Evolutionary conservation across 1,284 basidiomycete species (phyloP).

Genomic region (Chondrostereum purpureum): DNA sequence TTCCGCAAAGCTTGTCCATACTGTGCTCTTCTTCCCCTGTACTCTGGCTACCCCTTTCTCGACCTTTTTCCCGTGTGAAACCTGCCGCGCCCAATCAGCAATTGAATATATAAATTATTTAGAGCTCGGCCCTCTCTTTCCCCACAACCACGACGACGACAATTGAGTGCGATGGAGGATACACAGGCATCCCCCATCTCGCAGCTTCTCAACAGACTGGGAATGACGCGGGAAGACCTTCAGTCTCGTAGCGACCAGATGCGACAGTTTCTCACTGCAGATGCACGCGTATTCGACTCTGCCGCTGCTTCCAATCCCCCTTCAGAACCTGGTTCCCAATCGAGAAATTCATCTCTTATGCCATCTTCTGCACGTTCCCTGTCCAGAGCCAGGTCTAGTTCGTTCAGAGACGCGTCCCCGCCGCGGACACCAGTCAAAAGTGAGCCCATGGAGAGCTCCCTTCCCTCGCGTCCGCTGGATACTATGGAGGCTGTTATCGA

Average conservation of each 20-base stretch:
- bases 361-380: constrained; percentile 32
- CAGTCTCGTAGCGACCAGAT: constrained; percentile 61
- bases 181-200: constrained; percentile 50
- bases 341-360: constrained; percentile 26
- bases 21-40: no score
- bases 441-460: constrained; percentile 44
- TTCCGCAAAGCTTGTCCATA: no score
- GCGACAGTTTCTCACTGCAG: constrained; percentile 62
- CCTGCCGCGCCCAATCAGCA: no score
- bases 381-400: constrained; percentile 44
- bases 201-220: constrained; percentile 56
- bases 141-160: neutral
- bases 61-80: no score
- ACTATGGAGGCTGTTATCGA: constrained; percentile 72
- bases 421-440: constrained; percentile 53
- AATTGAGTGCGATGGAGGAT: constrained; percentile 16
- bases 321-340: constrained; percentile 29
- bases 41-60: no score
- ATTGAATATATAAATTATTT: no score
- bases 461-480: constrained; percentile 50
- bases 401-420: constrained; percentile 40
- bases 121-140: no score
- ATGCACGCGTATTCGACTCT: constrained; percentile 37
- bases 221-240: constrained; percentile 67
- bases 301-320: constrained; percentile 28